Percentiles rank a stretch among this genome's conserved stretches.
Evolutionary conservation across 192 early-diverging fungal genomes (phyloP).

Genomic region (Oehlia diaphana): DNA sequence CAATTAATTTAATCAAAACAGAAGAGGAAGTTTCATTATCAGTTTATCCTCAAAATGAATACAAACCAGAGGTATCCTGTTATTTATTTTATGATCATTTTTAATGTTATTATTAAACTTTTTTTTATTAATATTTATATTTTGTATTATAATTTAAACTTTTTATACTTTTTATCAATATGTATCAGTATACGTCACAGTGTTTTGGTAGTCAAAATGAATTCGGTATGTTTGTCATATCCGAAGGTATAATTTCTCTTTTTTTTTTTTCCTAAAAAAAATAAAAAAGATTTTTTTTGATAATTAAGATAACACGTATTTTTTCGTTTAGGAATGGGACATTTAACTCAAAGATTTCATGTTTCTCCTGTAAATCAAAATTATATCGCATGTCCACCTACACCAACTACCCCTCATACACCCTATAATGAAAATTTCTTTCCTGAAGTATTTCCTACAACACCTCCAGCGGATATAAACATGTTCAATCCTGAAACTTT

Average conservation of each 20-base stretch:
- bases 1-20: background rate
- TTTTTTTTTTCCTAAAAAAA: background rate
- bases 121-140: too few species aligned
- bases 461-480: background rate
- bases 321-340: background rate
- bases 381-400: background rate
- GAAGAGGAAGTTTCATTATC: background rate
- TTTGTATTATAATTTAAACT: too few species aligned
- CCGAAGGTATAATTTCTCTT: background rate
- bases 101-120: background rate
- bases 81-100: background rate
- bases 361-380: background rate
- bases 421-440: background rate
- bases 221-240: background rate
- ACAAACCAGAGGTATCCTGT: background rate
- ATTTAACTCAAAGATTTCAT: background rate
- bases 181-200: background rate
- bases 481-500: background rate
- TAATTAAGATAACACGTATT: too few species aligned
- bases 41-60: background rate
- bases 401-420: conserved; percentile 3
- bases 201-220: background rate
- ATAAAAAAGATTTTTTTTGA: background rate
- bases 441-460: background rate
- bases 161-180: too few species aligned